Evolutionary conservation across 179 eudicot species (phyloP), one percentile per base, ranked within the genome.

Genomic region (Monotropa hypopitys): DNA sequence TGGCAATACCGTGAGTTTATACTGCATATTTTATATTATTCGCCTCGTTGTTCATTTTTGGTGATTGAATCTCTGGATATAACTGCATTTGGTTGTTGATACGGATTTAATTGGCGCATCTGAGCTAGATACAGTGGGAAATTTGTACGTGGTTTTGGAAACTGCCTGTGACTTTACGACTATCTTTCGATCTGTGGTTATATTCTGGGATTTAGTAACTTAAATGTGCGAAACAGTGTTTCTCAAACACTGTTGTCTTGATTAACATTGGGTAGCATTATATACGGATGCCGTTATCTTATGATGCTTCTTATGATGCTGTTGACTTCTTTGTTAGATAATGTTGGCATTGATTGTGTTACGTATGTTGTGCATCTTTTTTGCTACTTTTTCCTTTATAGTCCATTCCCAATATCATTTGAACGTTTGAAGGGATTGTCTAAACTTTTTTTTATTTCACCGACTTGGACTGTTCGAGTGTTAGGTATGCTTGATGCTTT

Each of bases 1-100:
- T 21, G 99, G 99, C 75, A 90, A 86, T 85, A 97, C 92, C 47
- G 99, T 96, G 80, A 83, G 97, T 88, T 13, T 49, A 54, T 38
- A 11, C 16, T 23, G 5, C 28, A 40, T 47, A 16, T 28, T 0
- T 61, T 47, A 43, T 42, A 28, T 45, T 11, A 4, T 65, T 72
- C 45, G 42, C 11, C 73, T 56, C 4, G 6, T 54, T 49, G 45
- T 8, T 72, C 12, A 13, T 68, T 23, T 77, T 62, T 62, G 45
- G 63, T n/a, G 63, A 13, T 43, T 72, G 35, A 84, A 79, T 83
- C 82, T 73, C 40, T 32, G 59, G 80, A 79, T 79, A 77, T 79
- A 43, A 70, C 85, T 91, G 90, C 90, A 20, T 93, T 81, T 65
- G 51, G 68, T 30, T 45, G 4, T 57, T 76, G 57, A 38, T 32